Conservation (phyloP, 257 asterid genomes). For the Voacanga thouarsii region DNA sequence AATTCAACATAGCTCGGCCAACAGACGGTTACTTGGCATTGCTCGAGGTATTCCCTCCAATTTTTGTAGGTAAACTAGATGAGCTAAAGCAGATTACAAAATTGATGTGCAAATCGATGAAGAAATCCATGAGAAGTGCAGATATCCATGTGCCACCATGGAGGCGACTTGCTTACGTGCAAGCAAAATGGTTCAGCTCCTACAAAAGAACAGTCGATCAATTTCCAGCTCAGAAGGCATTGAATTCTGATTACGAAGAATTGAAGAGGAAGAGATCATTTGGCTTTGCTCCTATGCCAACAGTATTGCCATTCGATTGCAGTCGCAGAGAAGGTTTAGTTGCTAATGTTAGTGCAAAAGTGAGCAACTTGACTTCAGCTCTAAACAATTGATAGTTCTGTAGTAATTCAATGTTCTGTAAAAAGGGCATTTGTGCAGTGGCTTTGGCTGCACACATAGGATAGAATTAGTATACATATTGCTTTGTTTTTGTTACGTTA, state of each 20-base stretch:
- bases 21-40: conserved; percentile 40
- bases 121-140: conserved; percentile 53
- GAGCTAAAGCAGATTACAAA: conserved; percentile 51
- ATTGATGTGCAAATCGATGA: conserved; percentile 56
- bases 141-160: conserved; percentile 74
- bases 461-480: neutral
- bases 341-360: conserved; percentile 26
- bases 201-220: conserved; percentile 61
- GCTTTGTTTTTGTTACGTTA: too few relatives aligned
- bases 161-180: conserved; percentile 63
- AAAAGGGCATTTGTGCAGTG: neutral
- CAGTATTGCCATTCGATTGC: conserved; percentile 24
- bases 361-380: conserved; percentile 54
- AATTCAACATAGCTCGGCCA: conserved; percentile 72
- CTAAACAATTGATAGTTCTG: conserved; percentile 17
- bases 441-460: neutral
- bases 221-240: conserved; percentile 13
- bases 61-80: conserved; percentile 43
- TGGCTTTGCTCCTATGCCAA: conserved; percentile 43
- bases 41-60: conserved; percentile 38
- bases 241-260: neutral
- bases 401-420: neutral
- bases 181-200: conserved; percentile 65
- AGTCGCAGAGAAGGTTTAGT: conserved; percentile 32
- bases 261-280: conserved; percentile 27